Evolutionary conservation across 768 basidiomycete genomes (phyloP).

Genomic region (Auricularia cornea): DNA sequence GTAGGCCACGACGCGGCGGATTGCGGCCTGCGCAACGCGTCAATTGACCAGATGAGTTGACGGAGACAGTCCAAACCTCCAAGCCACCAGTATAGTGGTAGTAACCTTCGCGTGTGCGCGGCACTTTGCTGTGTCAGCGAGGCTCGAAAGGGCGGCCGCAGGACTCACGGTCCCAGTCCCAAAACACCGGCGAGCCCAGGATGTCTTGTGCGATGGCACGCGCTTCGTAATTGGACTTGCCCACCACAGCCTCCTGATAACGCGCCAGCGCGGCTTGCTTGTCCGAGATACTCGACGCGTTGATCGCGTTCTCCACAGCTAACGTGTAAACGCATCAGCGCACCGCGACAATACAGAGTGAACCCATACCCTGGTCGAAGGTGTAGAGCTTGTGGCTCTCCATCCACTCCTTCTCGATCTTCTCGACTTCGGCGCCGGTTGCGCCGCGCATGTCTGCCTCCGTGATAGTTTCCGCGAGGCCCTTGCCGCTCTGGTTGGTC

Average conservation of each 20-base stretch:
- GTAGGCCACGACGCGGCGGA: constrained; percentile 70
- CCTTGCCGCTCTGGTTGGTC: constrained; percentile 22
- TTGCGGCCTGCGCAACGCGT: constrained; percentile 47
- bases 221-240: constrained; percentile 66
- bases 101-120: constrained; percentile 85
- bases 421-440: constrained; percentile 60
- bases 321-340: constrained; percentile 2
- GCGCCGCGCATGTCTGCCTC: constrained; percentile 58
- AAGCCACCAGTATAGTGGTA: constrained; percentile 81
- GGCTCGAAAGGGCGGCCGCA: neutral
- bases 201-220: constrained; percentile 67
- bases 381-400: constrained; percentile 60
- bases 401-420: constrained; percentile 71
- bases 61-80: constrained; percentile 32
- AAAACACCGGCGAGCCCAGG: constrained; percentile 60
- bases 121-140: constrained; percentile 39
- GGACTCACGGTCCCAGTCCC: constrained; percentile 83
- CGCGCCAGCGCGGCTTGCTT: constrained; percentile 49
- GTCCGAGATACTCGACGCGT: constrained; percentile 38
- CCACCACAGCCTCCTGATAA: constrained; percentile 49
- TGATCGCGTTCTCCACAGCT: constrained; percentile 57
- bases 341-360: neutral
- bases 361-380: constrained; percentile 66
- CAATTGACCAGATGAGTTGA: neutral
- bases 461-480: constrained; percentile 63